Evolutionary conservation across 441 rosid species (phyloP).

Genomic region (Dalechampia spathulata): DNA sequence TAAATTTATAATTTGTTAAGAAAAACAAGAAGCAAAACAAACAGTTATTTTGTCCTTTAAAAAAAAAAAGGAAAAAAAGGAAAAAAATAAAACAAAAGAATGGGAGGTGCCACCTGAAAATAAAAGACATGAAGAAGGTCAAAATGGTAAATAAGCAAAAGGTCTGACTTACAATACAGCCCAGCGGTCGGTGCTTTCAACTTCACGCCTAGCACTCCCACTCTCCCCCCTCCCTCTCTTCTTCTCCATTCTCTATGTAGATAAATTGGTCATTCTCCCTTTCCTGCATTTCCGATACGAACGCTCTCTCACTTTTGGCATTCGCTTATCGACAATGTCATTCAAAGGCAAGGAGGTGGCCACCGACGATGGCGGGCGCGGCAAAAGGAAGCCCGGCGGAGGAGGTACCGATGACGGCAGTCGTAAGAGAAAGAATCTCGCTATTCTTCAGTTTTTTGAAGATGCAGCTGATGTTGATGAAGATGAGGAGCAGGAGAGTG

Average conservation of each 20-base stretch:
- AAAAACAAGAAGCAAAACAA: too few species aligned
- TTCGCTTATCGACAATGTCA: constrained; percentile 6
- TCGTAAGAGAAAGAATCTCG: constrained; percentile 41
- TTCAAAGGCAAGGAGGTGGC: constrained; percentile 29
- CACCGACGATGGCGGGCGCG: constrained; percentile 18
- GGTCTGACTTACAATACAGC: not conserved
- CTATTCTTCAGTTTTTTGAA: constrained; percentile 75
- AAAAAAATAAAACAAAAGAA: too few species aligned
- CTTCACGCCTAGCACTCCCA: not conserved
- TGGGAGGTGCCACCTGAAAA: too few species aligned
- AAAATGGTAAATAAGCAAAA: not conserved
- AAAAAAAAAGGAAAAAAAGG: too few species aligned
- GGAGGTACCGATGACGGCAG: constrained; percentile 29
- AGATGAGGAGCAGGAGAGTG: constrained; percentile 33
- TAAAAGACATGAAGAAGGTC: not conserved
- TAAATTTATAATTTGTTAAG: too few species aligned
- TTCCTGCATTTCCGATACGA: not conserved
- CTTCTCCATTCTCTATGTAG: not conserved
- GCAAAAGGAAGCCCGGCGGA: constrained; percentile 36
- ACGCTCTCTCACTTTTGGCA: too few species aligned
- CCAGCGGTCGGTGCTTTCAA: not conserved
- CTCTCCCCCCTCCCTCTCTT: not conserved
- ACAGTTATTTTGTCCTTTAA: too few species aligned
- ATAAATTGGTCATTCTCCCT: not conserved
- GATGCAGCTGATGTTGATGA: constrained; percentile 55